phyloP scores from a whole-genome alignment of 495 filamentous ascomycete species.

The Penicillium nucicola region DNA sequence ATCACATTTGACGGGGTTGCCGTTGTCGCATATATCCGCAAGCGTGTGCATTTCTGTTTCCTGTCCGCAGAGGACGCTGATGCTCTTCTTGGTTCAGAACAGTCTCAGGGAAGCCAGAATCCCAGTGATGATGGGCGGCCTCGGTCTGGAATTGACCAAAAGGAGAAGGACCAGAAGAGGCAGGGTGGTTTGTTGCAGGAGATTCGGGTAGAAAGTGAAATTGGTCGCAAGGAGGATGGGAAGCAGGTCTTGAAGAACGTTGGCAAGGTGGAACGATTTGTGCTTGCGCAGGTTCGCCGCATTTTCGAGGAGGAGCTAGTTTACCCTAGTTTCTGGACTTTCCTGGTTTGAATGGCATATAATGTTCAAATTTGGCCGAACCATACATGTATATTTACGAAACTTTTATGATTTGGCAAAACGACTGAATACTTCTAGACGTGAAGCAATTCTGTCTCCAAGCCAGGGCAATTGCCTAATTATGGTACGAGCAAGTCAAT shows the following conservation, averaged over 20 bases:
- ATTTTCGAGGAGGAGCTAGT: slow-evolving; percentile 99
- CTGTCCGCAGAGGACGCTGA: slow-evolving; percentile 82
- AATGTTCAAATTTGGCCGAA: not conserved
- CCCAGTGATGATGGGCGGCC: slow-evolving; percentile 19
- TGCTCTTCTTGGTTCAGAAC: slow-evolving; percentile 55
- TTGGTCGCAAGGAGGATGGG: slow-evolving; percentile 83
- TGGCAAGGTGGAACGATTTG: slow-evolving; percentile 96
- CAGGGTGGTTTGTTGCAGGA: slow-evolving; percentile 79
- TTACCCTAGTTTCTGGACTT: slow-evolving; percentile 97
- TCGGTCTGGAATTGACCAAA: slow-evolving; percentile 25
- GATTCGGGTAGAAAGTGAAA: slow-evolving; percentile 95
- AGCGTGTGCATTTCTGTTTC: slow-evolving; percentile 83
- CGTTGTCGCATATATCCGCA: slow-evolving; percentile 83
- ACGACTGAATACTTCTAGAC: slow-evolving; percentile 5
- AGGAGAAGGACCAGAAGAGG: slow-evolving; percentile 55
- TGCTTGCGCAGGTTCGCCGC: slow-evolving; percentile 90
- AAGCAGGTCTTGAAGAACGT: slow-evolving; percentile 97
- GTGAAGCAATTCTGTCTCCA: not conserved
- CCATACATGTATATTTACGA: slow-evolving; percentile 18
- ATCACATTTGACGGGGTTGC: slow-evolving; percentile 92
- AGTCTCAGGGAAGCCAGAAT: slow-evolving; percentile 31
- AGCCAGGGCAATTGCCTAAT: not conserved
- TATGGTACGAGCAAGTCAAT: not conserved
- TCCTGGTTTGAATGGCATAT: slow-evolving; percentile 64
- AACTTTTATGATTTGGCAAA: slow-evolving; percentile 10